Evolutionary conservation across 345 rosid species (phyloP).

Genomic region (Diplotaxis tenuifolia): DNA sequence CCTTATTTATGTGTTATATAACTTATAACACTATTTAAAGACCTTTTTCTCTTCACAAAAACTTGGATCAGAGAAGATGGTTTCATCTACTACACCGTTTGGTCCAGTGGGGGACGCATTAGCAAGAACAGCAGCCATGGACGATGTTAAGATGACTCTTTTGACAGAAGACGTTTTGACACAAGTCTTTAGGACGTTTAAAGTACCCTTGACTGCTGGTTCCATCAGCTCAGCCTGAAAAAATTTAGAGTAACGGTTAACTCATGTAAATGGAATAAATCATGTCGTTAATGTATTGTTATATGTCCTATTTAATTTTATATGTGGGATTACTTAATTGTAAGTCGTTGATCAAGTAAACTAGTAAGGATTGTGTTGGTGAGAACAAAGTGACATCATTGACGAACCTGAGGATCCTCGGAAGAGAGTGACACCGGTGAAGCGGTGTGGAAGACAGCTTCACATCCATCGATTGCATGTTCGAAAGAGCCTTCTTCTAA

Average conservation of each 20-base stretch:
- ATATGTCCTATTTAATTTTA: background rate
- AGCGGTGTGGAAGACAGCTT: background rate
- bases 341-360: background rate
- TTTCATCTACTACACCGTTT: constrained; percentile 47
- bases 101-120: constrained; percentile 26
- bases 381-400: background rate
- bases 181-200: constrained; percentile 48
- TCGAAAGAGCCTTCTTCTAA: background rate
- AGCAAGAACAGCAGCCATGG: constrained; percentile 32
- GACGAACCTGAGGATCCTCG: background rate
- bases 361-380: background rate
- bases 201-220: constrained; percentile 49
- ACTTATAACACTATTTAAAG: background rate
- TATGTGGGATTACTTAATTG: background rate
- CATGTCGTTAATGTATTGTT: background rate
- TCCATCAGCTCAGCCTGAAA: constrained; percentile 39
- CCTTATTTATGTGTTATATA: background rate
- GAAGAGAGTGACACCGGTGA: background rate
- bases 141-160: constrained; percentile 49
- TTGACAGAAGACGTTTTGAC: constrained; percentile 39
- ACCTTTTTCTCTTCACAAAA: constrained; percentile 34
- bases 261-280: background rate
- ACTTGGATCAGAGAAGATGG: constrained; percentile 42
- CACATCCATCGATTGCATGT: background rate
- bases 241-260: background rate